Conservation (phyloP, 192 early-diverging fungal species). For the Paraglomus occultum region DNA sequence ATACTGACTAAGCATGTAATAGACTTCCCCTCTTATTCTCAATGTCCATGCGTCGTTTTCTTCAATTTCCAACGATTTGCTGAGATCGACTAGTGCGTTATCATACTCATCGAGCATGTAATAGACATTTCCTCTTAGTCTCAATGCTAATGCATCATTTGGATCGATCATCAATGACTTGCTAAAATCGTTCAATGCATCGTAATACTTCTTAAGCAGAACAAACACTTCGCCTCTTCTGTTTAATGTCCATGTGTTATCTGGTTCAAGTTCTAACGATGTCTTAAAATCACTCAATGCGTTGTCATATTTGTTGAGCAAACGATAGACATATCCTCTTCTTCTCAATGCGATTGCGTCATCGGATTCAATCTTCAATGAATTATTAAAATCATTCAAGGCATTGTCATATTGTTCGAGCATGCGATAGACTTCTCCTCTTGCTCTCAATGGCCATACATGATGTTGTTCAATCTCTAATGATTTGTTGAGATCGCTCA, state of each 20-base stretch:
- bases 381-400: neutral
- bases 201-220: neutral
- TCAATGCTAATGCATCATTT: conserved; percentile 15
- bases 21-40: conserved; percentile 4
- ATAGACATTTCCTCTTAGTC: conserved; percentile 4
- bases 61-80: conserved; percentile 8
- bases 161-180: too few relatives aligned
- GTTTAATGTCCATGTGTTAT: neutral
- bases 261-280: neutral
- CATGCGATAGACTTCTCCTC: neutral
- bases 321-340: neutral
- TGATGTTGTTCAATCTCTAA: conserved; percentile 8
- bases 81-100: conserved; percentile 6
- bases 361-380: neutral
- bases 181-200: neutral
- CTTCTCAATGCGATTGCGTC: conserved; percentile 1
- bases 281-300: neutral
- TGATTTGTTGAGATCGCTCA: neutral
- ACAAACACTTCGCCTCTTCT: neutral
- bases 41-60: neutral
- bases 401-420: neutral
- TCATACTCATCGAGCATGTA: neutral
- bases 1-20: neutral
- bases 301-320: neutral
- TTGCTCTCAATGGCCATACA: conserved; percentile 10